Percentiles rank a stretch among this genome's conserved stretches.
phyloP scores from a whole-genome alignment of 208 protist species.

The Trypanosoma theileri region DNA sequence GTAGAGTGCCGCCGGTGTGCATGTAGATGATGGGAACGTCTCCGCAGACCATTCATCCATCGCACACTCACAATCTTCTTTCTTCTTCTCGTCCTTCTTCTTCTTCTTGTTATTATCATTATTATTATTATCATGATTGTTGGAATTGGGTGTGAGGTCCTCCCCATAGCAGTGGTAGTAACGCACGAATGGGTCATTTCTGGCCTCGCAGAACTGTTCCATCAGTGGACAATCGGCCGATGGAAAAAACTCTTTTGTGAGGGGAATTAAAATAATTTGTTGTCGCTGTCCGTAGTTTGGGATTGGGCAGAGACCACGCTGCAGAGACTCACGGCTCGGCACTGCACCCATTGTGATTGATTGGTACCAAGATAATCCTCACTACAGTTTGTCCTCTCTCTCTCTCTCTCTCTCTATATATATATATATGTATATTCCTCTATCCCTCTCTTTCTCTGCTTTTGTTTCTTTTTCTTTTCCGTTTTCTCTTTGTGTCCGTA shows the following conservation, averaged over 20 bases:
- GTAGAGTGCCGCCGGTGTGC: slow-evolving; percentile 25
- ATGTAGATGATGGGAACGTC: slow-evolving; percentile 2
- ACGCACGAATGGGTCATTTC: slow-evolving; percentile 23
- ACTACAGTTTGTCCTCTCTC: too few relatives aligned
- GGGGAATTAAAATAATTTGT: slow-evolving; percentile 20
- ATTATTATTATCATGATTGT: too few relatives aligned
- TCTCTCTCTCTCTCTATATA: background rate
- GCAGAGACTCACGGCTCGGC: slow-evolving; percentile 16
- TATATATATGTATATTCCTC: too few relatives aligned
- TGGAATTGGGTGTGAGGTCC: background rate
- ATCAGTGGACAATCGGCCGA: slow-evolving; percentile 10
- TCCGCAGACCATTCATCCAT: slow-evolving; percentile 8
- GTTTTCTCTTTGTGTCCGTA: too few relatives aligned
- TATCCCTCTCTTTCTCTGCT: background rate
- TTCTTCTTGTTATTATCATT: background rate
- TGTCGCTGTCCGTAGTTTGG: slow-evolving; percentile 21
- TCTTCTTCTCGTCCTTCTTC: slow-evolving; percentile 1
- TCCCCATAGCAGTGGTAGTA: slow-evolving; percentile 26
- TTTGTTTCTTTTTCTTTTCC: too few relatives aligned
- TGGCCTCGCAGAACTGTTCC: slow-evolving; percentile 15
- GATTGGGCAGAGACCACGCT: slow-evolving; percentile 7
- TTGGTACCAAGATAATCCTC: too few relatives aligned
- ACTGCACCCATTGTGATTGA: slow-evolving; percentile 22
- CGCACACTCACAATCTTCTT: background rate
- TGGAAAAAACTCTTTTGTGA: slow-evolving; percentile 22